Evolutionary conservation across 2,329 filamentous ascomycete genomes (phyloP).

Genomic region (Xylariaceae sp.): DNA sequence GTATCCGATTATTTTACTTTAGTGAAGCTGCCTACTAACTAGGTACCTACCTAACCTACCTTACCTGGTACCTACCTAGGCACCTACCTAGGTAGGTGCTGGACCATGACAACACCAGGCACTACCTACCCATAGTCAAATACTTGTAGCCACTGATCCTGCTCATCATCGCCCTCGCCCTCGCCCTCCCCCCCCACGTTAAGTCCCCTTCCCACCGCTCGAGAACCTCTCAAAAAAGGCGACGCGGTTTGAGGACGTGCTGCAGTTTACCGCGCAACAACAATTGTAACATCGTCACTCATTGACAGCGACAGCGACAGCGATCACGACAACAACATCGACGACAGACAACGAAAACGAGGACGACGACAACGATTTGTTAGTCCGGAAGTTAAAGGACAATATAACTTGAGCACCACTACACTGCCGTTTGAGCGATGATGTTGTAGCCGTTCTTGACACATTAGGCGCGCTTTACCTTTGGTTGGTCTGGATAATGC

Average conservation of each 20-base stretch:
- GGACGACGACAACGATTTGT: not conserved
- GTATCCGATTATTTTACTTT: too few relatives aligned
- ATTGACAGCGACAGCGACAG: not conserved
- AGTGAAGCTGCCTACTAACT: too few relatives aligned
- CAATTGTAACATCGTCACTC: not conserved
- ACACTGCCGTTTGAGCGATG: not conserved
- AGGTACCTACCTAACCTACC: too few relatives aligned
- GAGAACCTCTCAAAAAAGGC: not conserved
- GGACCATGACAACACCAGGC: too few relatives aligned
- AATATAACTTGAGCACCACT: slow-evolving; percentile 1
- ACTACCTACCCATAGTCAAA: too few relatives aligned
- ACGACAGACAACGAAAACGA: not conserved
- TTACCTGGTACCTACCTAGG: too few relatives aligned
- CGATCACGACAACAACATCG: not conserved
- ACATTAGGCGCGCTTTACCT: slow-evolving; percentile 11
- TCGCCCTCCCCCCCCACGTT: slow-evolving; percentile 1
- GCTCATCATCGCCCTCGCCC: not conserved
- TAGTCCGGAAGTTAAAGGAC: not conserved
- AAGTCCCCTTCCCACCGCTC: not conserved
- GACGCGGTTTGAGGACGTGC: not conserved
- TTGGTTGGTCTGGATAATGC: not conserved
- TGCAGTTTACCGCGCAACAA: not conserved
- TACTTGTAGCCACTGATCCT: too few relatives aligned
- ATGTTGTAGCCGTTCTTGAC: slow-evolving; percentile 3
- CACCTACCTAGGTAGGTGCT: too few relatives aligned